These are phyloP conservation scores for Sextonia rubra DNA, from an alignment of 164 flowering plant genomes.

Conservation along the genomic window DNA sequence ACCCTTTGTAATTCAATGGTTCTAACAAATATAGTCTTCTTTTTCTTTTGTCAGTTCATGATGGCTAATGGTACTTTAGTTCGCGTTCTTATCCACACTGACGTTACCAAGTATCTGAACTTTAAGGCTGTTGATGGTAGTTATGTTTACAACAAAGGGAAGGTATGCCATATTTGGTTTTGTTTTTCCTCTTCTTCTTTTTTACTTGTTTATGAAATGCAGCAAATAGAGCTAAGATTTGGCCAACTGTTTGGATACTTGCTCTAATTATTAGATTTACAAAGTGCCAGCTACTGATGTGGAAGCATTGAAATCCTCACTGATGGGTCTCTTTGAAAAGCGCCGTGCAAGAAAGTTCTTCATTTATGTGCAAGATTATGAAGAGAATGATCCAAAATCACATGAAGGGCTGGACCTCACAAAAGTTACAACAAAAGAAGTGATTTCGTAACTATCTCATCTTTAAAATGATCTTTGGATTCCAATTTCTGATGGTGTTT, in stretches of 20 bases:
- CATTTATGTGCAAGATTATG: conserved; percentile 91
- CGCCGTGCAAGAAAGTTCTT: conserved; percentile 90
- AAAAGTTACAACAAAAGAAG: conserved; percentile 68
- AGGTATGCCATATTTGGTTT: conserved; percentile 37
- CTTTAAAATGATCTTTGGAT: neutral
- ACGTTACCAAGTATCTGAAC: conserved; percentile 88
- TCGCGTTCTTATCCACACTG: conserved; percentile 87
- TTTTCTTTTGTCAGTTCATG: conserved; percentile 52
- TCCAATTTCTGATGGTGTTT: neutral
- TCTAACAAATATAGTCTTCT: neutral
- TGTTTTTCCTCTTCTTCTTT: neutral
- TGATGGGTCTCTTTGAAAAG: conserved; percentile 96
- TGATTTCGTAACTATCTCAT: conserved; percentile 56
- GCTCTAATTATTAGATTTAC: conserved; percentile 44
- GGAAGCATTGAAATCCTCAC: conserved; percentile 85
- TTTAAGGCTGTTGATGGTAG: conserved; percentile 98
- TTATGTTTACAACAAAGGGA: conserved; percentile 92
- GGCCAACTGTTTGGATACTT: neutral
- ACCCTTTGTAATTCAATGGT: neutral
- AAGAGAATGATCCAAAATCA: conserved; percentile 82
- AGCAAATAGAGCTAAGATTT: neutral
- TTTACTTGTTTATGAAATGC: neutral
- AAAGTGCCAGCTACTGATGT: conserved; percentile 98
- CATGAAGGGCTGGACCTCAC: conserved; percentile 84
- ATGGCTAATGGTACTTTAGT: conserved; percentile 92